Conservation (phyloP, 129 eudicot species). For the Oenanthe sinensis region DNA sequence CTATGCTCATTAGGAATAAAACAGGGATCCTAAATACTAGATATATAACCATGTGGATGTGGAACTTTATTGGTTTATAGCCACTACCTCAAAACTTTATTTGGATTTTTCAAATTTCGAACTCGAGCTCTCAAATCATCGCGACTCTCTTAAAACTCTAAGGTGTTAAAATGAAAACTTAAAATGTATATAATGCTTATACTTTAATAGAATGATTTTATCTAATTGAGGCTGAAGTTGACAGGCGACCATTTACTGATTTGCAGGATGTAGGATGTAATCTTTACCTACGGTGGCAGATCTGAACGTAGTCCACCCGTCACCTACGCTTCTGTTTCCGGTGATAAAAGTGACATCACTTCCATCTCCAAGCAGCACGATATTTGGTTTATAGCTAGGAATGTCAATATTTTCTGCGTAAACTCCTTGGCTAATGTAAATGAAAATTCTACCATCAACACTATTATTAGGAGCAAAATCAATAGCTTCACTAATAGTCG, state of each 20-base stretch:
- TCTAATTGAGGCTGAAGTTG: background rate
- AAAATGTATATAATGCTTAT: no score
- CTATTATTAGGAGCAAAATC: slow-evolving; percentile 73
- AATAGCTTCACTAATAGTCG: slow-evolving; percentile 56
- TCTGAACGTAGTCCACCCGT: slow-evolving; percentile 91
- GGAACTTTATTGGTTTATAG: background rate
- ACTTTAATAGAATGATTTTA: background rate
- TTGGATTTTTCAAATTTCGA: no score
- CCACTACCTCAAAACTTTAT: background rate
- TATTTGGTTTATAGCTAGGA: slow-evolving; percentile 62
- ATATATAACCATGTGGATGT: background rate
- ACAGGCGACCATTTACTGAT: background rate
- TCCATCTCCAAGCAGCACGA: slow-evolving; percentile 80
- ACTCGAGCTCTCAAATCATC: background rate
- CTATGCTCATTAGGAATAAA: background rate
- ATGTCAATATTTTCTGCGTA: slow-evolving; percentile 74
- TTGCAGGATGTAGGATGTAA: background rate
- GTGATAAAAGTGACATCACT: slow-evolving; percentile 53
- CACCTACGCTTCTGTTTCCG: slow-evolving; percentile 54
- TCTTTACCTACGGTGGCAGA: slow-evolving; percentile 82
- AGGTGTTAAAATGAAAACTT: background rate
- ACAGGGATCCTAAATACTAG: background rate
- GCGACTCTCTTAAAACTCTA: background rate
- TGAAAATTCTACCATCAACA: slow-evolving; percentile 33
- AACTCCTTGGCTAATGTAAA: slow-evolving; percentile 51